Evolutionary conservation across 1,284 basidiomycete species (phyloP), one percentile per base, ranked within the genome.

Genomic region (Stereum hirsutum): DNA sequence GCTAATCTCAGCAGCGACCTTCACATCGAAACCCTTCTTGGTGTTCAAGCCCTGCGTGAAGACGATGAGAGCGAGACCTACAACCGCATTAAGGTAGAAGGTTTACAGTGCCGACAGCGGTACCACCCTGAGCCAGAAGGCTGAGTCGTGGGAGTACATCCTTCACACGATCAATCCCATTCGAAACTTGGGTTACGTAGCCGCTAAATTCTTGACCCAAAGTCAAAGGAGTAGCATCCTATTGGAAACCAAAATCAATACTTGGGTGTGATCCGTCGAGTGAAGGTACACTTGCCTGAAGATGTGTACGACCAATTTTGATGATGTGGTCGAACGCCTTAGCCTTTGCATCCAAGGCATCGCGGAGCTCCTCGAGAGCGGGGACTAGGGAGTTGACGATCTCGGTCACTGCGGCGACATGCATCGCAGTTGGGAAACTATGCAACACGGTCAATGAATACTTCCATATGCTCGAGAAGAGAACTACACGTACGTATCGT

Each of bases 371-470:
- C 40, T 73, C 74, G 30, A 99, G 69, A 19, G 94, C 91, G 30
- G 96, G 96, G 47, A 99, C 62, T 43, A 99, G 76, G 34, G 76
- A 74, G 38, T 76, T 66, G 58, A 78, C 77, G 57, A 99, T 80
- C 66, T 99, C 93, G 28, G 81, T 82, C 38, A 97, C 94, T 37
- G 93, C 90, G 38, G 96, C 91, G 47, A 99, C 81, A 66, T 99
- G 96, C 96, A 99, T 99, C 11, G 88, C 96, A 23, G 96, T 99
- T 15, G 96, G 96, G 78, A 99, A 99, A 21, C 91, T 95, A 49
- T 3, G n/a, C n/a, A 12, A 23, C 19, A 36, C 20, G 15, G 28
- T 19, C 10, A 2, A 31, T 19, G 30, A 20, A 17, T 26, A 17
- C 17, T 20, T 19, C 19, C 20, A 14, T 19, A 35, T 8, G 46